Conservation (phyloP, 2,329 filamentous ascomycete genomes). For the Hymenoscyphus albidus region DNA sequence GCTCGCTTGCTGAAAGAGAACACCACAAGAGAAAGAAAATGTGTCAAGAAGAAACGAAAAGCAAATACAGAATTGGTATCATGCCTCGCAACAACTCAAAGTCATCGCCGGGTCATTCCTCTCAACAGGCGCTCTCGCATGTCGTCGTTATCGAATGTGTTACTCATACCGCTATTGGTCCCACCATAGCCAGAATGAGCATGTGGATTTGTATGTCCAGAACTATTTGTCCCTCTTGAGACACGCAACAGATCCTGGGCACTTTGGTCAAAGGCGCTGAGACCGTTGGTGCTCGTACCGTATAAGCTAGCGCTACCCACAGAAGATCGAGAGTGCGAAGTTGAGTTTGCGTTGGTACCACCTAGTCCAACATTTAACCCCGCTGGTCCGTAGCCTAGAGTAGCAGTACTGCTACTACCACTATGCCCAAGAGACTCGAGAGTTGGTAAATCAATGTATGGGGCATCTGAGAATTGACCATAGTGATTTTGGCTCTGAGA, state of each 20-base stretch:
- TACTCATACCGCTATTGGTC: not conserved
- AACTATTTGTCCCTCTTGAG: conserved; percentile 4
- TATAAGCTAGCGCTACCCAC: conserved; percentile 24
- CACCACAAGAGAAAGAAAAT: not conserved
- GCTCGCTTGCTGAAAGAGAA: not conserved
- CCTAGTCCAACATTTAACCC: conserved; percentile 13
- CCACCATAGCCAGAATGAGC: conserved; percentile 18
- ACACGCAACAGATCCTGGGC: conserved; percentile 22
- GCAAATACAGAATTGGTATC: conserved; percentile 3
- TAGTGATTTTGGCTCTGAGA: conserved; percentile 31
- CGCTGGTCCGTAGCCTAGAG: conserved; percentile 17
- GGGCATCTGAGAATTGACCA: conserved; percentile 28
- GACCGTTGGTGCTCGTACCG: conserved; percentile 22
- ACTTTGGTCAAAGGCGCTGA: conserved; percentile 22
- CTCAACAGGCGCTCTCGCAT: conserved; percentile 28
- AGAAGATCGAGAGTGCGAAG: conserved; percentile 21
- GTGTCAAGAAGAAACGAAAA: not conserved
- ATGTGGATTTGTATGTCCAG: conserved; percentile 10
- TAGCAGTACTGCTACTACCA: conserved; percentile 15
- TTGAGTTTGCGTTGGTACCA: conserved; percentile 9
- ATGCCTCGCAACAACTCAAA: not conserved
- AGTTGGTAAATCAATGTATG: conserved; percentile 33
- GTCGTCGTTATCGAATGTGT: conserved; percentile 25
- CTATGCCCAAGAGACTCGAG: conserved; percentile 31
- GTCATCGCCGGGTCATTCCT: conserved; percentile 22